Base-by-base conservation (phyloP, 345 rosid species). In the Erysimum cheiranthoides region DNA sequence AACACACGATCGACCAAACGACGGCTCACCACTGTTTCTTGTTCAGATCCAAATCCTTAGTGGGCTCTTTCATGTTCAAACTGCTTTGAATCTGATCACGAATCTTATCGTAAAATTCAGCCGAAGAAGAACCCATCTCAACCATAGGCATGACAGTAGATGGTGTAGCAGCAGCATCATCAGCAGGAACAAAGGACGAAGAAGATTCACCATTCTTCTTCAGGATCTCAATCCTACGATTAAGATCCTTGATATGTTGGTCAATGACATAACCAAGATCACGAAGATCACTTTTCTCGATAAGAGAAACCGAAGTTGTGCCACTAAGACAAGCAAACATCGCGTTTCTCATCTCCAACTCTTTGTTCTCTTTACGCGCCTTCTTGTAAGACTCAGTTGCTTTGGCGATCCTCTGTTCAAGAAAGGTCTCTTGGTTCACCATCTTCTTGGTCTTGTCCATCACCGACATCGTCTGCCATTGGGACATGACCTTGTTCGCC, bases 321-420 rank as follows among this genome's bases (percentile, higher is more conserved):
- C 74, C 82, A 2, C 3, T 14, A 6, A 83, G 7, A 43, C 58
- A 66, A 14, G 72, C 65, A n/a, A 71, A 80, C 81, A 81, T 81
- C 32, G 64, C 21, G 0, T 73, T 46, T 9, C 61, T 64, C 73
- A 83, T 39, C 65, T 75, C 77, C 21, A 68, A 5, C 35, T 81
- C 84, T n/a, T 18, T 49, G 60, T 81, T 78, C 61, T 71, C 73
- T 14, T 13, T 71, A 31, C 9, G 0, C 25, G 66, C 2, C 25
- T 66, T 78, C 42, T 10, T 71, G 3, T 3, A 40, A 17, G 12
- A 3, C 25, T 66, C 74, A 2, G 12, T 16, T 53, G 46, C 43
- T 61, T 77, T 80, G n/a, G 25, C 0, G 50, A 80, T 53, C 56
- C 83, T 76, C 32, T 80, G 75, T 12, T n/a, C 5, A 47, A 76